Conservation (phyloP, 2,329 filamentous ascomycete genomes). For the Rutstroemia sp. region DNA sequence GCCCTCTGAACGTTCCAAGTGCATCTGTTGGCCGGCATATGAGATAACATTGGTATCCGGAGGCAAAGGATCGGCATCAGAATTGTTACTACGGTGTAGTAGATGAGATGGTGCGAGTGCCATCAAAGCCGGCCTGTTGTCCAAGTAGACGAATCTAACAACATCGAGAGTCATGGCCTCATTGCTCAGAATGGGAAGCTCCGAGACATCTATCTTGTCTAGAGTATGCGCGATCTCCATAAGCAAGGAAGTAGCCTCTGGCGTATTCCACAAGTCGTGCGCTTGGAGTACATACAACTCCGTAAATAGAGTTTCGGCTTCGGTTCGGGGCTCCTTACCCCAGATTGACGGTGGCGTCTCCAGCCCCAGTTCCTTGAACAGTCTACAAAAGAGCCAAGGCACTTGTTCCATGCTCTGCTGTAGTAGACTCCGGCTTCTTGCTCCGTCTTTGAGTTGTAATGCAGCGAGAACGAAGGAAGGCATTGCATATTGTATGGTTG, state of each 20-base stretch:
- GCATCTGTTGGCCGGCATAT: constrained; percentile 19
- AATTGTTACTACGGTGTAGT: constrained; percentile 28
- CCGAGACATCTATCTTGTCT: constrained; percentile 16
- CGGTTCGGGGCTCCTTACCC: constrained; percentile 59
- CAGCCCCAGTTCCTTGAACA: constrained; percentile 76
- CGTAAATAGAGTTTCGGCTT: constrained; percentile 46
- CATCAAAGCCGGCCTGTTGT: constrained; percentile 29
- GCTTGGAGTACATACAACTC: constrained; percentile 59
- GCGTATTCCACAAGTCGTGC: constrained; percentile 67
- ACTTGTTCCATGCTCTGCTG: constrained; percentile 60
- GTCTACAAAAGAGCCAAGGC: constrained; percentile 76
- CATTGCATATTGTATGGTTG: constrained; percentile 59
- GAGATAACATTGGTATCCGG: constrained; percentile 28
- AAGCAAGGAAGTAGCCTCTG: constrained; percentile 54
- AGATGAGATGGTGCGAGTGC: constrained; percentile 23
- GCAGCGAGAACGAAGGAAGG: constrained; percentile 74
- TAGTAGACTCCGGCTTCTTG: constrained; percentile 58
- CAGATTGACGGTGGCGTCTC: constrained; percentile 75
- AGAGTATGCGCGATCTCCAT: constrained; percentile 51
- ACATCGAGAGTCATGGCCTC: constrained; percentile 26
- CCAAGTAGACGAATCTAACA: constrained; percentile 28
- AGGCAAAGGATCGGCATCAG: constrained; percentile 29
- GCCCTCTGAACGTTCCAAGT: constrained; percentile 6
- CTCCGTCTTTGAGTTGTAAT: constrained; percentile 59
- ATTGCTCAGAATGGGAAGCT: constrained; percentile 16